These are phyloP conservation scores for Lentinula guzmanii DNA, from an alignment of 768 basidiomycete species.

Conservation along the genomic window DNA sequence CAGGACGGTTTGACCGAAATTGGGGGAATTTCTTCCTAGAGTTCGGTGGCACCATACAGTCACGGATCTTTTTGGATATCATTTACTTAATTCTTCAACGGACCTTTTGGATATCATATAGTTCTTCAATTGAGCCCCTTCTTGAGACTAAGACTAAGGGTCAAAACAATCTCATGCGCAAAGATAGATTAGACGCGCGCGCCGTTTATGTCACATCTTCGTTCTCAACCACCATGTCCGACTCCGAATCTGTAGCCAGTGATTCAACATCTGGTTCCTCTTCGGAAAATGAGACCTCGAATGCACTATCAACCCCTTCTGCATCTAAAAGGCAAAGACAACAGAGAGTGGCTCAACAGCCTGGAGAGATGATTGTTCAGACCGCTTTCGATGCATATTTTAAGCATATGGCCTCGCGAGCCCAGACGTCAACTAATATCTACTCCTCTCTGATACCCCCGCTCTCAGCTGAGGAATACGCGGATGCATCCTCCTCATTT, in stretches of 20 bases:
- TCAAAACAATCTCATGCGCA: too few species aligned
- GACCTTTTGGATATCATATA: too few species aligned
- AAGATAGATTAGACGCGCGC: too few species aligned
- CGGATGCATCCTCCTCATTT: constrained; percentile 27
- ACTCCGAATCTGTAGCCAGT: too few species aligned
- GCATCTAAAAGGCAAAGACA: neutral
- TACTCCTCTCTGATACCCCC: constrained; percentile 75
- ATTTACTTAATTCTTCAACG: too few species aligned
- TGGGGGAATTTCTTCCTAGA: neutral
- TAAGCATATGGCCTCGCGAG: constrained; percentile 49
- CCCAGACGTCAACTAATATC: constrained; percentile 72
- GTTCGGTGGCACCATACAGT: neutral
- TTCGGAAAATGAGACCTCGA: too few species aligned
- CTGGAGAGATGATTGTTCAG: constrained; percentile 37
- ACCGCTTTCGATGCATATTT: constrained; percentile 85
- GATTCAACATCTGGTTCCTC: too few species aligned
- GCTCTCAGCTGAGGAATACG: constrained; percentile 57
- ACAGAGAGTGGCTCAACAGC: neutral
- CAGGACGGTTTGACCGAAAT: neutral
- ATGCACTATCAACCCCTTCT: neutral
- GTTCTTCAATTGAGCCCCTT: too few species aligned
- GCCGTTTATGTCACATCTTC: neutral
- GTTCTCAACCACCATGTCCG: neutral
- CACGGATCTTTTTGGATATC: neutral
- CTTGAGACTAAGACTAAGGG: too few species aligned